Conservation (phyloP, 495 filamentous ascomycete species). For the Parathielavia hyrcaniae region DNA sequence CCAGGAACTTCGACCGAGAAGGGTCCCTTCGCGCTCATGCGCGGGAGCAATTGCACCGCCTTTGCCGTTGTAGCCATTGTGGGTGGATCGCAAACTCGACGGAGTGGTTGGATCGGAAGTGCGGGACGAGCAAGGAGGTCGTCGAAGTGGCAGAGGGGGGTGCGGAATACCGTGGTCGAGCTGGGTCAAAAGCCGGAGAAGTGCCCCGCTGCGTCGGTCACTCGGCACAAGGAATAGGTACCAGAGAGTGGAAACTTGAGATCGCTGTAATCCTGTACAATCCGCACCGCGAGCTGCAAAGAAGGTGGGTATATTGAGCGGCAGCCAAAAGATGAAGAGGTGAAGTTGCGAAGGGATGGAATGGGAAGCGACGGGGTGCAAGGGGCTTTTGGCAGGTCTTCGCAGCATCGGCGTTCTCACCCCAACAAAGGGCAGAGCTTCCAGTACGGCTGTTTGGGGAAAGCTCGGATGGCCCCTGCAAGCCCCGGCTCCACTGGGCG, state of each 20-base stretch:
- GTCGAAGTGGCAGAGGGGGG: not conserved
- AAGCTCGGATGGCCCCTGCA: slow-evolving; percentile 17
- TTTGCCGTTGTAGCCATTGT: slow-evolving; percentile 30
- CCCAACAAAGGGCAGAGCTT: slow-evolving; percentile 5
- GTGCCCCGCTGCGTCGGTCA: slow-evolving; percentile 7
- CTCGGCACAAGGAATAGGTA: slow-evolving; percentile 1
- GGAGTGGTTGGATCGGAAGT: not conserved
- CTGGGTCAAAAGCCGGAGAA: not conserved
- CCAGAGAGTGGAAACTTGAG: not conserved
- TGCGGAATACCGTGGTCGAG: not conserved
- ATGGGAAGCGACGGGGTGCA: slow-evolving; percentile 2
- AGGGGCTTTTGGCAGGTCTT: slow-evolving; percentile 8
- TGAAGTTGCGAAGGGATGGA: slow-evolving; percentile 1
- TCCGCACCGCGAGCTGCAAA: not conserved
- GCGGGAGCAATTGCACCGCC: slow-evolving; percentile 55
- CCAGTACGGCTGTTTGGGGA: slow-evolving; percentile 12
- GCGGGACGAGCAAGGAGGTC: not conserved
- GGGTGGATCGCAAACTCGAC: not conserved
- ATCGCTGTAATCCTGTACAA: not conserved
- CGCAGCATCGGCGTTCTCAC: not conserved
- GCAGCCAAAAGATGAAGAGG: not conserved
- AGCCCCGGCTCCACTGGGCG: slow-evolving; percentile 2
- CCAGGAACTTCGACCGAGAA: slow-evolving; percentile 78
- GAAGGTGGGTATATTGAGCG: not conserved
- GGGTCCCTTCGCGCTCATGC: slow-evolving; percentile 55